Conservation (phyloP, 2,329 filamentous ascomycete species). For the Ploettnerulaceae sp. region DNA sequence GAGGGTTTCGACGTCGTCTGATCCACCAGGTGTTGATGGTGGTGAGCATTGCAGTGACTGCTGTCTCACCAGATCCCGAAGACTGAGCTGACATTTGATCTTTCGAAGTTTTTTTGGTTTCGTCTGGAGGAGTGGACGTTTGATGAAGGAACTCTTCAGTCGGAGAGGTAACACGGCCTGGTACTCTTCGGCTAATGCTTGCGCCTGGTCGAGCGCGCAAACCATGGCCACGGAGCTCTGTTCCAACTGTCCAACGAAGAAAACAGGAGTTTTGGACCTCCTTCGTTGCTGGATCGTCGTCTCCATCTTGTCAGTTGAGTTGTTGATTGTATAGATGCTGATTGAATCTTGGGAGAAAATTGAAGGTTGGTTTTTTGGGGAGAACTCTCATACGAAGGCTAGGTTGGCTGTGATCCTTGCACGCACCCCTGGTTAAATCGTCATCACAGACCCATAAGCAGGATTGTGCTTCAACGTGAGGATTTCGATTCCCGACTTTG, state of each 20-base stretch:
- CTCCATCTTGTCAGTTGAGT: slow-evolving; percentile 4
- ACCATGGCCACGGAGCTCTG: slow-evolving; percentile 7
- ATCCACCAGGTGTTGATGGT: slow-evolving; percentile 3
- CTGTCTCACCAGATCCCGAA: slow-evolving; percentile 26
- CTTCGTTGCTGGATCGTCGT: slow-evolving; percentile 3
- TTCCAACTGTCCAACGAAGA: slow-evolving; percentile 30
- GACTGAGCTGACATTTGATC: slow-evolving; percentile 30
- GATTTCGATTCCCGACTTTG: slow-evolving; percentile 1
- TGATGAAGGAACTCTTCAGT: slow-evolving; percentile 6
- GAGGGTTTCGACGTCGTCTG: slow-evolving; percentile 23
- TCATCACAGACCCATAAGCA: slow-evolving; percentile 7
- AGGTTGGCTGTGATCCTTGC: not conserved
- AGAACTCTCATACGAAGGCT: not conserved
- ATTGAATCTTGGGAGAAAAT: slow-evolving; percentile 11
- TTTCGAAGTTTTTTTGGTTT: slow-evolving; percentile 23
- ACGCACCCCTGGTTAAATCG: slow-evolving; percentile 3
- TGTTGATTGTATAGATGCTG: slow-evolving; percentile 12
- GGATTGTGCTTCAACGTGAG: not conserved
- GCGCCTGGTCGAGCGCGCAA: slow-evolving; percentile 18
- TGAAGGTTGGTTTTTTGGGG: not conserved
- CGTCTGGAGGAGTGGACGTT: not conserved
- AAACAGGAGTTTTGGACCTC: slow-evolving; percentile 30
- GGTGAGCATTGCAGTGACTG: slow-evolving; percentile 11
- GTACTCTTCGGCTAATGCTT: slow-evolving; percentile 26
- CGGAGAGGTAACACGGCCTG: slow-evolving; percentile 19